Base-by-base conservation (phyloP, 441 rosid species). In the Arabidopsis hybrid region DNA sequence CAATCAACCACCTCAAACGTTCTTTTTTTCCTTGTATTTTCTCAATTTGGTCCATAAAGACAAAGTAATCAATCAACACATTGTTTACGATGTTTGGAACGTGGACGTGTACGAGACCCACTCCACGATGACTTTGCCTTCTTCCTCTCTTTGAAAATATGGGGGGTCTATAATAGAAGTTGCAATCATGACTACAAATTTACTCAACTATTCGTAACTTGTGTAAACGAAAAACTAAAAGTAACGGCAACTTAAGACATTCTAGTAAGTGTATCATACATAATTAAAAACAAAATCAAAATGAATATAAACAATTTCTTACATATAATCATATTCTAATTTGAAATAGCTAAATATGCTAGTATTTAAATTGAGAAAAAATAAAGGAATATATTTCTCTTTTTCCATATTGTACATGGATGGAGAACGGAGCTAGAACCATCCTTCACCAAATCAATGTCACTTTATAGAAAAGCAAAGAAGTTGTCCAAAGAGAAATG, bases 91-190 rank as follows among this genome's bases (percentile, higher is more conserved):
- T 71, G 62, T 71, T 51, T 42, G 62, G 31, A 40, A 61, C 43
- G 43, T 51, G 61, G 61, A 16, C 51, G 53, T 61, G 62, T 71
- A 61, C 51, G 60, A 39, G 68, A 71, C 60, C 75, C 75, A 60
- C 67, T 60, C 43, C 68, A 39, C 34, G 16, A 49, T 65, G 69
- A 49, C 69, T 65, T 49, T 65, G 56, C 58, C 29, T 65, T 65
- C 69, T 67, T 69, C 57, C 26, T 58, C 31, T 31, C 65, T 69
- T 45, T 46, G 13, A 0, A 14, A 35, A 49, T 21, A 34, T 21
- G 26, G 26, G 51, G 12, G 46, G 18, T 39, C 67, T 29, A 60
- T 29, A 1, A 71, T 60, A 26, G 6, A 50, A 38, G 32, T 32
- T 50, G 10, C 34, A 49, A 60, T 60, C 67, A 71, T 50, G 18